Evolutionary conservation across 108 stramenopile species (phyloP).

Genomic region (Cylindrotheca fusiformis): DNA sequence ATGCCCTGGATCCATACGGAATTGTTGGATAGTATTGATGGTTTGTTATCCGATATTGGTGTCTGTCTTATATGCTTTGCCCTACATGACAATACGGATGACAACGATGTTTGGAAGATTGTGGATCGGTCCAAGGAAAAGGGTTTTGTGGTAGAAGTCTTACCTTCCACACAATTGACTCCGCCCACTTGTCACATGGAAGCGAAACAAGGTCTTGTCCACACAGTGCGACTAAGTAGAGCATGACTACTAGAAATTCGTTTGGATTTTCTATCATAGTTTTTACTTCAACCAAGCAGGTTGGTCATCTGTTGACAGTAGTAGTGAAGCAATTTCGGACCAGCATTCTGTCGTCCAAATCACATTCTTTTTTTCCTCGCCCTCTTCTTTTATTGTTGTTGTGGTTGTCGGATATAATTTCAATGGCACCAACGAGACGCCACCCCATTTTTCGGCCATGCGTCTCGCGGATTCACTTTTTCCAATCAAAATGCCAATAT

Average conservation of each 20-base stretch:
- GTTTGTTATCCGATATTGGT: slow-evolving; percentile 23
- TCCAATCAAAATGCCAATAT: slow-evolving; percentile 56
- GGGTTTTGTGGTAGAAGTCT: slow-evolving; percentile 39
- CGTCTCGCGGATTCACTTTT: slow-evolving; percentile 26
- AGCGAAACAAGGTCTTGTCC: slow-evolving; percentile 33
- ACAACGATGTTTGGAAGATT: slow-evolving; percentile 42
- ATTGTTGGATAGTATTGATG: slow-evolving; percentile 30
- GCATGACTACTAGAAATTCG: too few species aligned
- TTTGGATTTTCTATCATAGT: too few species aligned
- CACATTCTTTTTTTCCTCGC: too few species aligned
- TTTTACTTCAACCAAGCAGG: too few species aligned
- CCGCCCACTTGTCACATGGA: slow-evolving; percentile 35
- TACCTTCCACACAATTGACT: slow-evolving; percentile 35
- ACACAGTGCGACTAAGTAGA: slow-evolving; percentile 28
- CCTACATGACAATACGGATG: slow-evolving; percentile 33
- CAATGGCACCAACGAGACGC: slow-evolving; percentile 32
- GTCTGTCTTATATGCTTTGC: slow-evolving; percentile 40
- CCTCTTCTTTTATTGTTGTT: too few species aligned
- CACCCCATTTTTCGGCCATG: slow-evolving; percentile 38
- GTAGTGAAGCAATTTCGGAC: not conserved
- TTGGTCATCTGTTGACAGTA: too few species aligned
- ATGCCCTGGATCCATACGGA: slow-evolving; percentile 42
- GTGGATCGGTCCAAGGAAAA: slow-evolving; percentile 30
- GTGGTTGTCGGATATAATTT: too few species aligned
- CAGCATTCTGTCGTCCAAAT: not conserved